phyloP scores from a whole-genome alignment of 2,329 filamentous ascomycete genomes.

The Sclerotinia spermophila region DNA sequence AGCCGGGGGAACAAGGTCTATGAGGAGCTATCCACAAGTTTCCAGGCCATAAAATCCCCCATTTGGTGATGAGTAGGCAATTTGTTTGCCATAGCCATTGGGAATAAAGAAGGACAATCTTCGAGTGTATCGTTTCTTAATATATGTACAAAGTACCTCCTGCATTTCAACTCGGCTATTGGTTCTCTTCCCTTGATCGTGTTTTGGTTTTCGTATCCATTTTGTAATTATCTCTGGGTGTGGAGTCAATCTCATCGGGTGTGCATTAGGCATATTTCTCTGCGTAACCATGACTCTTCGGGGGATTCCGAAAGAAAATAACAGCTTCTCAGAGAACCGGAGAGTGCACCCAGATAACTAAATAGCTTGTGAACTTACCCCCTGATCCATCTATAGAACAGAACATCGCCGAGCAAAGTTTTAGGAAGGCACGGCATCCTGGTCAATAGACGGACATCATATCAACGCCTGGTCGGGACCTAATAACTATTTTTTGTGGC shows the following conservation, averaged over 20 bases:
- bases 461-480: conserved; percentile 14
- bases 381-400: conserved; percentile 23
- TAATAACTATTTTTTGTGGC: conserved; percentile 20
- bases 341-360: background rate
- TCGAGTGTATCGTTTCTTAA: rapidly evolving
- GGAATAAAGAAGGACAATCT: background rate
- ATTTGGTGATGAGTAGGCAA: background rate
- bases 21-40: background rate
- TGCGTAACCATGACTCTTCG: background rate
- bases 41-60: background rate
- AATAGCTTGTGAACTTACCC: background rate
- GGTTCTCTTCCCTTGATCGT: too few species aligned
- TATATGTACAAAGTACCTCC: rapidly evolving
- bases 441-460: conserved; percentile 19
- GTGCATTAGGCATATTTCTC: background rate
- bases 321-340: background rate
- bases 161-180: rapidly evolving
- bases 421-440: conserved; percentile 22
- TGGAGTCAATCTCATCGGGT: background rate
- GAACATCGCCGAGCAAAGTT: conserved; percentile 19
- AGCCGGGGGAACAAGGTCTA: too few species aligned
- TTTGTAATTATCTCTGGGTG: background rate
- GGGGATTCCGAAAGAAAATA: background rate
- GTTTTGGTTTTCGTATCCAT: too few species aligned
- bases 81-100: background rate